Conservation (phyloP, 2,329 filamentous ascomycete genomes). For the Xylariomycetidae sp. region DNA sequence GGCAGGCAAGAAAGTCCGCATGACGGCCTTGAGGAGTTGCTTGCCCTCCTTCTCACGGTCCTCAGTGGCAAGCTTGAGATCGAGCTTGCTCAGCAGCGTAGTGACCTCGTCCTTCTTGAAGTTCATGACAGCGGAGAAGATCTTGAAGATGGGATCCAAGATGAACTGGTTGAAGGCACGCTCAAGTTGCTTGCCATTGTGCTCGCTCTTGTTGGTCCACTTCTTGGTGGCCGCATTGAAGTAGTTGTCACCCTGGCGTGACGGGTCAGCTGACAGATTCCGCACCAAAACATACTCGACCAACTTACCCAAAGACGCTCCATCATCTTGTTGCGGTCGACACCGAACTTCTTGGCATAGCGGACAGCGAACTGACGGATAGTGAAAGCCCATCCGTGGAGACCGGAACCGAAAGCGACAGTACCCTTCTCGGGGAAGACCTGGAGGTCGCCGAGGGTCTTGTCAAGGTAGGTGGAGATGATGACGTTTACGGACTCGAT, state of each 20-base stretch:
- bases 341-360: constrained; percentile 99
- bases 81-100: constrained; percentile 84
- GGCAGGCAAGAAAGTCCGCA: constrained; percentile 98
- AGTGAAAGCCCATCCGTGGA: constrained; percentile 99
- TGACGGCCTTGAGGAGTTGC: constrained; percentile 94
- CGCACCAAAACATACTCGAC: neutral
- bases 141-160: constrained; percentile 99
- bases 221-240: constrained; percentile 99
- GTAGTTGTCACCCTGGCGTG: constrained; percentile 83
- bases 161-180: constrained; percentile 99
- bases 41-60: constrained; percentile 97
- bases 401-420: constrained; percentile 98
- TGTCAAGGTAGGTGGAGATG: constrained; percentile 98
- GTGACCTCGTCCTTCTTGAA: constrained; percentile 92
- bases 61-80: constrained; percentile 81
- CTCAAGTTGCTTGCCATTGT: constrained; percentile 87
- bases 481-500: constrained; percentile 99
- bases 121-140: constrained; percentile 95
- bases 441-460: constrained; percentile 93
- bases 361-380: constrained; percentile 92
- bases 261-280: constrained; percentile 14
- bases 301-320: constrained; percentile 90
- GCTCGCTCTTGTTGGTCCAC: constrained; percentile 84
- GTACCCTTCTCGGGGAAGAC: constrained; percentile 98
- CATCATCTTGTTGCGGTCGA: constrained; percentile 99